Conservation (phyloP, 2,329 filamentous ascomycete species). For the Colletotrichum sp. region DNA sequence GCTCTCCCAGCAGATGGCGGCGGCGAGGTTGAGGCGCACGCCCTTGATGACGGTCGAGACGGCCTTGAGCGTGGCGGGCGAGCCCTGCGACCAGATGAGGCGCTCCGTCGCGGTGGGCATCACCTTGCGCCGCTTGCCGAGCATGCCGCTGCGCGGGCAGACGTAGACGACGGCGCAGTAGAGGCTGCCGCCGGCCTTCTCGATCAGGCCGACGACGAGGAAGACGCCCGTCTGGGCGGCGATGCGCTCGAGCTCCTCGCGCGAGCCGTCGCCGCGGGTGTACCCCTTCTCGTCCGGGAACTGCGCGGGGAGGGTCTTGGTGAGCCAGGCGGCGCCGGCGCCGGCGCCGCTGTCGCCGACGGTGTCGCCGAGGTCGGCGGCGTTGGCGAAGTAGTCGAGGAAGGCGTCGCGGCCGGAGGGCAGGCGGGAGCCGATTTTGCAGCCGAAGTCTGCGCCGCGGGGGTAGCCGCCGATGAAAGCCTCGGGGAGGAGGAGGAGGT, state of each 20-base stretch:
- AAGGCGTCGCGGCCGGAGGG: slow-evolving; percentile 80
- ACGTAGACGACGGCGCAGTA: slow-evolving; percentile 88
- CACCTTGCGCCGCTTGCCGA: slow-evolving; percentile 90
- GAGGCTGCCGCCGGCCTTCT: slow-evolving; percentile 79
- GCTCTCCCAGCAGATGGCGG: slow-evolving; percentile 96
- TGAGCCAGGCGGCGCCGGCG: slow-evolving; percentile 75
- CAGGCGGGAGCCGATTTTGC: slow-evolving; percentile 72
- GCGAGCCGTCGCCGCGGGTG: slow-evolving; percentile 63
- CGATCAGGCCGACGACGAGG: slow-evolving; percentile 79
- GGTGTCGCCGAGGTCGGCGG: slow-evolving; percentile 85
- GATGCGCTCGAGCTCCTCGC: slow-evolving; percentile 79
- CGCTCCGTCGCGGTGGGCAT: slow-evolving; percentile 89
- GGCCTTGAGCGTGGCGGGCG: slow-evolving; percentile 77
- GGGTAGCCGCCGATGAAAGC: slow-evolving; percentile 93
- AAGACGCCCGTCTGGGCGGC: slow-evolving; percentile 82
- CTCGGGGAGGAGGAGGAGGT: slow-evolving; percentile 88
- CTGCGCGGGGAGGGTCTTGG: slow-evolving; percentile 55
- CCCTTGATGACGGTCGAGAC: slow-evolving; percentile 82
- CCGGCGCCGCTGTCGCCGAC: slow-evolving; percentile 62
- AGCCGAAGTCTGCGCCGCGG: slow-evolving; percentile 79
- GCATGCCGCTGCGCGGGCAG: slow-evolving; percentile 71
- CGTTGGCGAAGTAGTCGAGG: slow-evolving; percentile 76
- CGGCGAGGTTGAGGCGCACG: slow-evolving; percentile 78
- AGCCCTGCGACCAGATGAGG: slow-evolving; percentile 88
- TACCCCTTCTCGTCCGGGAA: slow-evolving; percentile 33